These are phyloP conservation scores for Kwoniella heveanensis DNA, from an alignment of 768 basidiomycete genomes.

Conservation along the genomic window DNA sequence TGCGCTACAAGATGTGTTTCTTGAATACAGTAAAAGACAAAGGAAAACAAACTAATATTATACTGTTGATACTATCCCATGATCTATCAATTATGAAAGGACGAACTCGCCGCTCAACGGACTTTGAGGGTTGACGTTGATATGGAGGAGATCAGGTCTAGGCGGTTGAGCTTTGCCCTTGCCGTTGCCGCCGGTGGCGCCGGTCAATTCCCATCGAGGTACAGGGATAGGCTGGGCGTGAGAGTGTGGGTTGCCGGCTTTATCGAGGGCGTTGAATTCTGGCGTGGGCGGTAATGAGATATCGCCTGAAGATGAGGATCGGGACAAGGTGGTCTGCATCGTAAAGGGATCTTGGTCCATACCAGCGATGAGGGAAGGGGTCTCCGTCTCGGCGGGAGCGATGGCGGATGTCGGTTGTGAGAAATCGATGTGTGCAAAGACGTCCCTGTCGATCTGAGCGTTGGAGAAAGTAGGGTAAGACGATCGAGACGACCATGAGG, in stretches of 20 bases:
- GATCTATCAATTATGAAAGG: neutral
- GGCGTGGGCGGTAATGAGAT: conserved; percentile 44
- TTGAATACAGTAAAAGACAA: neutral
- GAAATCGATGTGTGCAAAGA: conserved; percentile 35
- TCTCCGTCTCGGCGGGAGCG: conserved; percentile 15
- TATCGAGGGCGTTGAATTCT: conserved; percentile 33
- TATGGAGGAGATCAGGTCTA: conserved; percentile 16
- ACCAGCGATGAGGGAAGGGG: conserved; percentile 21
- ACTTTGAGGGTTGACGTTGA: conserved; percentile 26
- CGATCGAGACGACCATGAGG: conserved; percentile 25
- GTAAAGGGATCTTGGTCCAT: conserved; percentile 8
- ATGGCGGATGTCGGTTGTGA: conserved; percentile 4
- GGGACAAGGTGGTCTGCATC: conserved; percentile 22
- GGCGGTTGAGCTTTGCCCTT: neutral
- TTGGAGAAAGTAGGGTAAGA: conserved; percentile 12
- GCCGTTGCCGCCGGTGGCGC: neutral
- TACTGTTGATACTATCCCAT: neutral
- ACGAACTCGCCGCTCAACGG: conserved; percentile 24
- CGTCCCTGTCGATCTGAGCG: conserved; percentile 17
- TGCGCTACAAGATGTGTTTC: neutral
- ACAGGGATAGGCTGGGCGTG: conserved; percentile 13
- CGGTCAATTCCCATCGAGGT: conserved; percentile 7
- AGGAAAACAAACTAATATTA: neutral
- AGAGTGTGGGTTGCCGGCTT: conserved; percentile 8
- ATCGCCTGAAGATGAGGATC: conserved; percentile 46